A percentile compares a stretch with the other conserved stretches of the same genome.
phyloP scores from a whole-genome alignment of 2,329 filamentous ascomycete species.

The Penicillium sp. region DNA sequence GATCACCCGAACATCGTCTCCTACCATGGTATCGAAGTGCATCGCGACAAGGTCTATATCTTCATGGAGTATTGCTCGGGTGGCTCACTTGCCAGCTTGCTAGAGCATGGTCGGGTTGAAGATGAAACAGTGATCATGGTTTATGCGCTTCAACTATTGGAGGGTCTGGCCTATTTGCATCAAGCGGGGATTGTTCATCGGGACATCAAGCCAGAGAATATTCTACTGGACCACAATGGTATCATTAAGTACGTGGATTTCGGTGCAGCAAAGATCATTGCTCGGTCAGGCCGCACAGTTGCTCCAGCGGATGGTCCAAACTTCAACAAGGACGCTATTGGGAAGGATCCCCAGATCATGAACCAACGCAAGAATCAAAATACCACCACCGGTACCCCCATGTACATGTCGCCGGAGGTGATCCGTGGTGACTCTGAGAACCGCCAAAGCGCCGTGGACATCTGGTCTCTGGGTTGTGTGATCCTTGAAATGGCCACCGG shows the following conservation, averaged over 20 bases:
- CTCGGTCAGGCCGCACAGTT: conserved; percentile 85
- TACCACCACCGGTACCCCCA: conserved; percentile 95
- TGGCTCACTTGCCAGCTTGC: conserved; percentile 81
- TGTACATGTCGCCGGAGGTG: conserved; percentile 99
- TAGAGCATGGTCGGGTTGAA: conserved; percentile 96
- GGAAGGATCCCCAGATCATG: conserved; percentile 32
- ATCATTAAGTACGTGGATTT: conserved; percentile 99
- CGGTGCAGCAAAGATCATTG: conserved; percentile 94
- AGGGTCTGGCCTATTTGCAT: conserved; percentile 91
- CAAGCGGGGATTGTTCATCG: conserved; percentile 90
- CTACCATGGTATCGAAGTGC: conserved; percentile 97
- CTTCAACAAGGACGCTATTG: conserved; percentile 40
- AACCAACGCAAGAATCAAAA: conserved; percentile 63
- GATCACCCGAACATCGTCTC: conserved; percentile 98
- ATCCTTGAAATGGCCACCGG: conserved; percentile 98
- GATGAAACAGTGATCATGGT: conserved; percentile 98
- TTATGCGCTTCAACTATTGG: conserved; percentile 88
- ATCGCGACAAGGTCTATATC: conserved; percentile 98
- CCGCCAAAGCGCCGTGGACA: conserved; percentile 82
- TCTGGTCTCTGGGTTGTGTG: conserved; percentile 96
- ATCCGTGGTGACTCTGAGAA: conserved; percentile 85
- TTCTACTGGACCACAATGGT: conserved; percentile 93
- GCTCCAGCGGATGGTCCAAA: conserved; percentile 61
- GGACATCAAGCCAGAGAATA: conserved; percentile 98
- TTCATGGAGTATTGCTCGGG: conserved; percentile 99